Base-by-base conservation (phyloP, 2,329 filamentous ascomycete species). In the Aspergillus puulaauensis region DNA sequence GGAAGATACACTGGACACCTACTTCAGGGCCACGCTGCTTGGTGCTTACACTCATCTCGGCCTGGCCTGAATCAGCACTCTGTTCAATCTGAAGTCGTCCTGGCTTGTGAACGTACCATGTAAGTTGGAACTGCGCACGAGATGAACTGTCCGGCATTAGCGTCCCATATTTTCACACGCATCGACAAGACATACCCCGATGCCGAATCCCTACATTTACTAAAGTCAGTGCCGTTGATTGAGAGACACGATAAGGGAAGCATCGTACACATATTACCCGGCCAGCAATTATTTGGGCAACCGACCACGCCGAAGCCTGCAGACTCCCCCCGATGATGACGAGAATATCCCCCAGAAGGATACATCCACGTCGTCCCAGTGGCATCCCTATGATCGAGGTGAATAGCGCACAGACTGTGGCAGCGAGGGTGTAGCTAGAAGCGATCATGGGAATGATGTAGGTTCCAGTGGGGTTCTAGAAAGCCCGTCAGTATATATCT, bases 401-500 rank as follows among this genome's bases (percentile, higher is more conserved):
- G 2, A 43, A 6, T 1, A 52, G 35, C 4, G 49, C 44, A 21
- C 49, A 52, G n/a, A 52, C 49, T 17, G 49, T 24, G 2, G 49
- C 49, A 3, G 49, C 49, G 0, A 52, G 49, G 14, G 49, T 52
- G 14, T 52, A 52, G 23, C 37, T 43, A 8, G 49, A 52, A 2
- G 49, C 49, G 6, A 52, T 43, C 49, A 52, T 52, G 15, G 49
- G 49, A n/a, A 52, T 52, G 9, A 52, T 52, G 11, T 52, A 52
- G 2, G 49, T 40, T 9, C 49, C 49, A 2, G 49, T 44, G 1
- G 49, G 49, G 24, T 52, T 33, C 49, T 52, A 4, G 14, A 39
- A 1, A 11, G 3, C 8, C 9, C 2, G 39, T 52, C 24, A 52
- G 35, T 21, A 21, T 21, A 21, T 3, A 21, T 21, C 19, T 21